These are phyloP conservation scores for Schwanniomyces vanrijiae DNA, from an alignment of 805 yeast species.

Conservation along the genomic window DNA sequence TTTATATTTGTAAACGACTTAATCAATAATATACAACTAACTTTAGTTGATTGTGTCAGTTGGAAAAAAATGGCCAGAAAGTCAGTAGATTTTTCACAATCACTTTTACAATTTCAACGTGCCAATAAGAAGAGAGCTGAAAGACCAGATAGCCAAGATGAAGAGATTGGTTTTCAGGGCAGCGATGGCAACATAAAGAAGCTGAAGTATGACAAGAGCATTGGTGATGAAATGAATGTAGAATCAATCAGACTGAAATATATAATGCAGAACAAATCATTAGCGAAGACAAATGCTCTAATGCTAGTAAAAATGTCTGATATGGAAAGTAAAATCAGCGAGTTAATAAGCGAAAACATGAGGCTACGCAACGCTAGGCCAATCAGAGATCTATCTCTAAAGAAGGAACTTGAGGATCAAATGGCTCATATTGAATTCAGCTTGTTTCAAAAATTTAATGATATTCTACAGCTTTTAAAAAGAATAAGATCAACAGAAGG, in stretches of 20 bases:
- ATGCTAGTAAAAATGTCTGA: constrained; percentile 51
- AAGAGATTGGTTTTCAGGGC: neutral
- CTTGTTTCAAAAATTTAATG: constrained; percentile 43
- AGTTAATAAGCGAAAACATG: constrained; percentile 51
- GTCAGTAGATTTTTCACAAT: constrained; percentile 7
- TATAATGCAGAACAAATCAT: constrained; percentile 51
- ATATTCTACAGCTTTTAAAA: constrained; percentile 43
- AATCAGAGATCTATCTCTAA: constrained; percentile 23
- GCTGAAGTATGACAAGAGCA: neutral
- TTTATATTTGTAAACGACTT: constrained; percentile 5
- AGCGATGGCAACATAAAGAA: constrained; percentile 1
- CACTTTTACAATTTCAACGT: constrained; percentile 6
- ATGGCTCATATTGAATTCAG: constrained; percentile 41
- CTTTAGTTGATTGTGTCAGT: neutral
- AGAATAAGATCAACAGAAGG: constrained; percentile 43
- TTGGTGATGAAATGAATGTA: constrained; percentile 5
- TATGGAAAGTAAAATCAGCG: constrained; percentile 51
- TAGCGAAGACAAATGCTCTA: constrained; percentile 59
- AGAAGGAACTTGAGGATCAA: constrained; percentile 34
- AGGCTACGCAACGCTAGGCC: constrained; percentile 37
- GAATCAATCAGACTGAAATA: constrained; percentile 31
- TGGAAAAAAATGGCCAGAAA: constrained; percentile 7
- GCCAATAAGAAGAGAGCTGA: neutral
- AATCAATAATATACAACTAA: neutral
- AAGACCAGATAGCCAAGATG: neutral